Evolutionary conservation across 768 basidiomycete genomes (phyloP).

Genomic region (Phlegmacium glaucopus): DNA sequence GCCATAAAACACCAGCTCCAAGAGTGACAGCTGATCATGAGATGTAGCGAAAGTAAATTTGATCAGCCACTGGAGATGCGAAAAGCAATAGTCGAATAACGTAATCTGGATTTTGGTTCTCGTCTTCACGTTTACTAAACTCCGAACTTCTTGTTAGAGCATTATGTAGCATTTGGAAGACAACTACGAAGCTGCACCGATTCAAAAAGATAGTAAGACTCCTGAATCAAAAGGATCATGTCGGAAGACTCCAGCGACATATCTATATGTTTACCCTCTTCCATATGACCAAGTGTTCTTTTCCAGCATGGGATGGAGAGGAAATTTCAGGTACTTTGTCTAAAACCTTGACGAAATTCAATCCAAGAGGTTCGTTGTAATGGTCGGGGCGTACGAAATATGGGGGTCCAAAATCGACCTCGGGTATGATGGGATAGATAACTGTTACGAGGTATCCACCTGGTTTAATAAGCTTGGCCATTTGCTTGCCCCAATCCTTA

Average conservation of each 20-base stretch:
- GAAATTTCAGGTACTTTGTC: conserved; percentile 49
- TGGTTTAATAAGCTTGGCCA: conserved; percentile 51
- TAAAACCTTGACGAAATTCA: conserved; percentile 49
- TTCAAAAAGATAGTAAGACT: too few species aligned
- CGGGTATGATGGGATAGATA: conserved; percentile 51
- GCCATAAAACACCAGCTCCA: conserved; percentile 43
- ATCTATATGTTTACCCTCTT: conserved; percentile 24
- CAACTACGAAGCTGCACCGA: too few species aligned
- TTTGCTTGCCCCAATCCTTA: conserved; percentile 53
- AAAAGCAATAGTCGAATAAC: neutral
- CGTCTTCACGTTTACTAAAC: too few species aligned
- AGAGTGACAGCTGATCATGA: conserved; percentile 24
- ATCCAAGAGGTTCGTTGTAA: conserved; percentile 47
- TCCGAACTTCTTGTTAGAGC: too few species aligned
- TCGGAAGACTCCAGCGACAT: too few species aligned
- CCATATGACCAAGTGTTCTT: conserved; percentile 56
- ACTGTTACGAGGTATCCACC: conserved; percentile 64
- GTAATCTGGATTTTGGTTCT: too few species aligned
- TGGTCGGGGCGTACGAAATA: conserved; percentile 57
- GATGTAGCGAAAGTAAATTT: neutral
- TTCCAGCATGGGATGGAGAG: conserved; percentile 37
- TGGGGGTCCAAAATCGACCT: conserved; percentile 52
- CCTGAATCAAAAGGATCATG: too few species aligned
- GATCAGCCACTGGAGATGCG: too few species aligned
- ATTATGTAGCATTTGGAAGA: too few species aligned